These are phyloP conservation scores for Chloroidium sp. DNA, from an alignment of 163 green algal species.

Conservation along the genomic window DNA sequence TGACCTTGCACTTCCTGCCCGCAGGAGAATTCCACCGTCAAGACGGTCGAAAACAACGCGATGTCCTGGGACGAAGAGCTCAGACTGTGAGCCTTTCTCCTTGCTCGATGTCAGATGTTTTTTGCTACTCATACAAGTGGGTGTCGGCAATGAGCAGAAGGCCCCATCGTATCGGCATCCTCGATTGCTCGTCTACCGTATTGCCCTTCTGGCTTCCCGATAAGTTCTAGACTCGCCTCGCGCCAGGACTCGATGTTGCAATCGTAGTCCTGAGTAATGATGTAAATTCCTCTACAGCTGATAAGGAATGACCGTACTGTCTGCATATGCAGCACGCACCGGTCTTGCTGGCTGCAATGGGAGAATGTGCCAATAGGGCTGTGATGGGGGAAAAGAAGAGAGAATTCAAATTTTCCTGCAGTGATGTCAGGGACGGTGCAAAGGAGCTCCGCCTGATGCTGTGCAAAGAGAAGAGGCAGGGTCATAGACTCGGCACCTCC, in stretches of 20 bases:
- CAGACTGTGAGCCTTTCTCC: constrained; percentile 37
- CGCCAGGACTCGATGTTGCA: too few species aligned
- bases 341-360: too few species aligned
- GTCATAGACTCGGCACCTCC: constrained; percentile 35
- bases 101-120: not conserved
- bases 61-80: constrained; percentile 68
- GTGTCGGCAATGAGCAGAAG: too few species aligned
- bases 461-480: constrained; percentile 59
- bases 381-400: not conserved
- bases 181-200: too few species aligned
- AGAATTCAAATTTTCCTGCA: constrained; percentile 18
- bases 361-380: not conserved
- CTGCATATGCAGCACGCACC: too few species aligned
- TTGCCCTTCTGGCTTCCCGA: too few species aligned
- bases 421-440: constrained; percentile 65
- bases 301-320: too few species aligned
- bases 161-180: too few species aligned
- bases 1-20: not conserved
- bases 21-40: constrained; percentile 31
- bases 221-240: too few species aligned
- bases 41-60: constrained; percentile 17
- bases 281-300: too few species aligned
- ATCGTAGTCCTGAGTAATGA: too few species aligned
- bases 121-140: too few species aligned
- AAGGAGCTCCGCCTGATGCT: constrained; percentile 81